phyloP scores from a whole-genome alignment of 2,329 filamentous ascomycete genomes.

The Sporothrix curviconia region DNA sequence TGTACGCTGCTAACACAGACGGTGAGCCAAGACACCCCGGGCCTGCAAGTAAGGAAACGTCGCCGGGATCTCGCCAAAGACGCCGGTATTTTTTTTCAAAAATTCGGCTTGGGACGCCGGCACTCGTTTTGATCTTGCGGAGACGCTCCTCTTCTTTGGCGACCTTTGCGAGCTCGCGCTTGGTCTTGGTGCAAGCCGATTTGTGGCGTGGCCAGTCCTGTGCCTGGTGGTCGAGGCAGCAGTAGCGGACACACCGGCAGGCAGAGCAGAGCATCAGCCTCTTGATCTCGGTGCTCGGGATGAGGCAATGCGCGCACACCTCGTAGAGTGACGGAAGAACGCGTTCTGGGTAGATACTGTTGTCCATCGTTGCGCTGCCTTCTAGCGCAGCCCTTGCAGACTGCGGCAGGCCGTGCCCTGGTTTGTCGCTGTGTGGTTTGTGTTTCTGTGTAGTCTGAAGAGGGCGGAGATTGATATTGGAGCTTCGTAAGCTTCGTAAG shows the following conservation, averaged over 20 bases:
- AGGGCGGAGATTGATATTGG: no score
- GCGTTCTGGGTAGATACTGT: no score
- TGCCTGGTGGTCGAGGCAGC: conserved; percentile 22
- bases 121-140: conserved; percentile 16
- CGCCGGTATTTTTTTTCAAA: conserved; percentile 27
- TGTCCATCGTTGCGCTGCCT: no score
- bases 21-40: conserved; percentile 24
- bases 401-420: no score
- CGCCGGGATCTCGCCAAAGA: conserved; percentile 28
- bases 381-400: no score
- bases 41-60: conserved; percentile 34
- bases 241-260: conserved; percentile 25
- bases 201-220: conserved; percentile 23
- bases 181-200: conserved; percentile 21
- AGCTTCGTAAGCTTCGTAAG: no score
- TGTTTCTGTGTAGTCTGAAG: no score
- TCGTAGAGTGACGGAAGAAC: no score
- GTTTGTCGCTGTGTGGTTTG: no score
- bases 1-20: conserved; percentile 27
- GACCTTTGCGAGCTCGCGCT: conserved; percentile 17
- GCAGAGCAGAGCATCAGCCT: conserved; percentile 21
- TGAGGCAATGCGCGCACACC: no score
- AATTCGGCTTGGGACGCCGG: no score
- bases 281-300: no score
- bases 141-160: conserved; percentile 22